These are phyloP conservation scores for Leishmania lainsoni DNA, from an alignment of 208 protist species.

Conservation along the genomic window DNA sequence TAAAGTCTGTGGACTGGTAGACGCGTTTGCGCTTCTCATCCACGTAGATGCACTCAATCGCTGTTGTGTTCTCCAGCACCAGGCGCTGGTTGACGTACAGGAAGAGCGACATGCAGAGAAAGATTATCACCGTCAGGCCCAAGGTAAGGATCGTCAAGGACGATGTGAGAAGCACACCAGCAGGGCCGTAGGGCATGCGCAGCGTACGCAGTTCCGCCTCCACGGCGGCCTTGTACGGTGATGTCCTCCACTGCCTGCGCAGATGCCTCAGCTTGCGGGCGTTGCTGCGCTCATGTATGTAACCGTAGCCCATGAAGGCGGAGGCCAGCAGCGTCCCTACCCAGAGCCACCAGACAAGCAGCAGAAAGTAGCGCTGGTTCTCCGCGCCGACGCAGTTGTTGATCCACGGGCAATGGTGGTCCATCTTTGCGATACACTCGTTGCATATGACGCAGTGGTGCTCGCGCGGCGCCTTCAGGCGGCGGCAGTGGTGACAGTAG, in stretches of 20 bases:
- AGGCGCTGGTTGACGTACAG: slow-evolving; percentile 29
- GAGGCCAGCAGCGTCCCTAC: slow-evolving; percentile 35
- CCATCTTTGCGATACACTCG: slow-evolving; percentile 79
- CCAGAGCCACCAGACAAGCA: slow-evolving; percentile 67
- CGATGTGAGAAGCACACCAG: slow-evolving; percentile 30
- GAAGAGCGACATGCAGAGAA: slow-evolving; percentile 58
- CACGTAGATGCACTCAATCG: slow-evolving; percentile 58
- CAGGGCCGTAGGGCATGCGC: slow-evolving; percentile 38
- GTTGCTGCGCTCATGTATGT: slow-evolving; percentile 27
- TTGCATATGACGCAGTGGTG: slow-evolving; percentile 86
- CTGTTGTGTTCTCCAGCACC: slow-evolving; percentile 64
- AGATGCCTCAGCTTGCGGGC: slow-evolving; percentile 4
- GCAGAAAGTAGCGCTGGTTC: slow-evolving; percentile 85
- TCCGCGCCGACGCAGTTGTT: slow-evolving; percentile 87
- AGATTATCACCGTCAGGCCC: slow-evolving; percentile 40
- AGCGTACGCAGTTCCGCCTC: slow-evolving; percentile 9
- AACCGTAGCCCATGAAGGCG: slow-evolving; percentile 39
- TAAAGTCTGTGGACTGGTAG: slow-evolving; percentile 28
- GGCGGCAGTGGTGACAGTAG: slow-evolving; percentile 63
- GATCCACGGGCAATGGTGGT: slow-evolving; percentile 93
- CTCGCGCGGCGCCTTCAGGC: slow-evolving; percentile 87
- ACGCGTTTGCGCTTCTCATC: slow-evolving; percentile 35
- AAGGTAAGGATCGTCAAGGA: slow-evolving; percentile 40
- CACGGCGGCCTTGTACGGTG: slow-evolving; percentile 7
- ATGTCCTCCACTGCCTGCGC: slow-evolving; percentile 7